Evolutionary conservation across 169 alveolate species (phyloP).

Genomic region (Cryptosporidium viatorum): DNA sequence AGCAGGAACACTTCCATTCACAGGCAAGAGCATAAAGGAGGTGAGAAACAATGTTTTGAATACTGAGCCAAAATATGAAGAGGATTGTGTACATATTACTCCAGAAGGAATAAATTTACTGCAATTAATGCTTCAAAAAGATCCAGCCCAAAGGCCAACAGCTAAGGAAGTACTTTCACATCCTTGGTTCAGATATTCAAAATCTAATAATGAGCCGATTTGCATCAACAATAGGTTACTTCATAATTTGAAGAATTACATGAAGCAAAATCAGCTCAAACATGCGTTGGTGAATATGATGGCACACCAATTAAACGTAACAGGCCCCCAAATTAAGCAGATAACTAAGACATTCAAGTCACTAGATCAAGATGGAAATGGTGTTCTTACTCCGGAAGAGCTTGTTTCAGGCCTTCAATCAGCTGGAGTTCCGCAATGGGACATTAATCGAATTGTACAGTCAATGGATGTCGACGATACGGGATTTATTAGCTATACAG

Average conservation of each 20-base stretch:
- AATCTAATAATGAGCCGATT: slow-evolving; percentile 48
- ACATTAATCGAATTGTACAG: slow-evolving; percentile 79
- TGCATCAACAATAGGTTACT: slow-evolving; percentile 31
- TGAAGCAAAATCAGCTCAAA: slow-evolving; percentile 79
- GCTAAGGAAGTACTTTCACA: slow-evolving; percentile 81
- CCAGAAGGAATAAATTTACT: slow-evolving; percentile 82
- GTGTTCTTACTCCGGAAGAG: slow-evolving; percentile 78
- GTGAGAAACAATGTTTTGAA: slow-evolving; percentile 70
- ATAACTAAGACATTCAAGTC: slow-evolving; percentile 76
- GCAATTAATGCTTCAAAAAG: slow-evolving; percentile 82
- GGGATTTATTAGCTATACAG: slow-evolving; percentile 83
- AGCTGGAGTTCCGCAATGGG: slow-evolving; percentile 82
- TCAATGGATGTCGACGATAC: slow-evolving; percentile 83
- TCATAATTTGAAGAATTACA: slow-evolving; percentile 77
- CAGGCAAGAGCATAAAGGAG: slow-evolving; percentile 82
- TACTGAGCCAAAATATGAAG: slow-evolving; percentile 77
- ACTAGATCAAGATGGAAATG: slow-evolving; percentile 79
- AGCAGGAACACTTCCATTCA: slow-evolving; percentile 91
- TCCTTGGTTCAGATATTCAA: slow-evolving; percentile 82
- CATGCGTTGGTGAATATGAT: slow-evolving; percentile 80
- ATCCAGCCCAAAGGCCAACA: slow-evolving; percentile 82
- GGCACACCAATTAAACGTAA: slow-evolving; percentile 82
- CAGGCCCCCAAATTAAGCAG: slow-evolving; percentile 78
- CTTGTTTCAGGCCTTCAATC: slow-evolving; percentile 76
- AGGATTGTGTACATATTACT: slow-evolving; percentile 84